These are phyloP conservation scores for Dorcoceras hygrometricum DNA, from an alignment of 257 asterid species.

Conservation along the genomic window DNA sequence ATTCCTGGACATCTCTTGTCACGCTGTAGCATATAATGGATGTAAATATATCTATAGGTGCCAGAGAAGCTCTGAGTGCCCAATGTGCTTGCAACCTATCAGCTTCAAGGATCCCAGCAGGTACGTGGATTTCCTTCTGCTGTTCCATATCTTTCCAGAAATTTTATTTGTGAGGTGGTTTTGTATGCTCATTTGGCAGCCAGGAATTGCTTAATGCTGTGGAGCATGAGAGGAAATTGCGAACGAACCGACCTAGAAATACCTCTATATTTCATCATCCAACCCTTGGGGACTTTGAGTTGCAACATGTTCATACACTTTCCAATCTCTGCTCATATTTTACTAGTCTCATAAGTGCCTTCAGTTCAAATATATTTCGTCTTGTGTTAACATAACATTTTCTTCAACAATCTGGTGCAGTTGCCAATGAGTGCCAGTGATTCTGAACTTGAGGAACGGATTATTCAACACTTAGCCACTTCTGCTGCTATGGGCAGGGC, in stretches of 20 bases:
- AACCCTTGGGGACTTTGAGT: slow-evolving; percentile 86
- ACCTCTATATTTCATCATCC: slow-evolving; percentile 92
- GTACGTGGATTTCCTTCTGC: slow-evolving; percentile 30
- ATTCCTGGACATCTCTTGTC: background rate
- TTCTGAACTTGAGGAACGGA: slow-evolving; percentile 85
- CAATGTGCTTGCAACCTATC: slow-evolving; percentile 90
- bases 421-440: slow-evolving; percentile 79
- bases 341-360: background rate
- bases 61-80: slow-evolving; percentile 92
- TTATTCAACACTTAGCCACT: slow-evolving; percentile 89
- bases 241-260: slow-evolving; percentile 85
- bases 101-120: slow-evolving; percentile 84
- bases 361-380: background rate
- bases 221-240: slow-evolving; percentile 79
- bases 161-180: slow-evolving; percentile 1
- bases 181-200: slow-evolving; percentile 41
- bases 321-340: slow-evolving; percentile 1
- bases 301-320: slow-evolving; percentile 70
- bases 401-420: slow-evolving; percentile 37
- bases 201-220: slow-evolving; percentile 94
- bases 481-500: slow-evolving; percentile 97
- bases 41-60: slow-evolving; percentile 49
- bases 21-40: background rate
- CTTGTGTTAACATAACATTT: slow-evolving; percentile 1
- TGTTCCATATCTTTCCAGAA: background rate